Base-by-base conservation (phyloP, 2,329 filamentous ascomycete species). In the Diaporthe destruens region DNA sequence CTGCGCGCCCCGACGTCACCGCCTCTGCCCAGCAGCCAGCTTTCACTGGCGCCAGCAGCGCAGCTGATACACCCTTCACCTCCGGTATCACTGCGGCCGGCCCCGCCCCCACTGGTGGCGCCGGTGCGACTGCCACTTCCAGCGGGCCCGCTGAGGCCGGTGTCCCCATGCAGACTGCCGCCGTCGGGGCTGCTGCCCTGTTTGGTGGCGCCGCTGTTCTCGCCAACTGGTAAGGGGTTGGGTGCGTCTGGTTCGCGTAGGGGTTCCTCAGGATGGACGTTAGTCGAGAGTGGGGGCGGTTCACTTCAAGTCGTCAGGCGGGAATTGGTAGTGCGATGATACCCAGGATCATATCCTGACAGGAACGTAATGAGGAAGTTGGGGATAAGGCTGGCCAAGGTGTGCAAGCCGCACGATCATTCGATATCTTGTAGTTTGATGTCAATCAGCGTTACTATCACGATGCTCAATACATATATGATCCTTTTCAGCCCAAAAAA, bases 1-100 rank as follows among this genome's bases (percentile, higher is more conserved):
- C 75, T 3, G 80, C 77, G 3, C 74, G 75, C 23, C 85, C 85
- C 0, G 80, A 87, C 59, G 81, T 82, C 8, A 78, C 77, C 3
- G 74, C 80, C 1, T 77, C 76, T 32, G 81, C 80, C 5, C 81
- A 84, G 51, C 75, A 77, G 14, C 81, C 84, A 6, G 82, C 78
- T 0, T 82, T 80, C 63, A 75, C 73, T 57, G 74, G 75, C 6
- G 74, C 70, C 1, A 76, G 78, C 0, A 76, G 74, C 20, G 78
- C 80, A 25, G 47, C 57, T 8, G 57, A 18, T 14, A 44, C 61
- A 12, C 72, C 68, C 9, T 73, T 73, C 57, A 71, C 72, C 25
- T 71, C 72, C 2, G 72, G 25, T 2, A 36, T 71, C 7, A 59
- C 65, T 12, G 55, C 56, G 2, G 63, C 71, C 6, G 66, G 55